These are phyloP conservation scores for Maudiozyma saulgeensis DNA, from an alignment of 805 yeast species.

Conservation along the genomic window DNA sequence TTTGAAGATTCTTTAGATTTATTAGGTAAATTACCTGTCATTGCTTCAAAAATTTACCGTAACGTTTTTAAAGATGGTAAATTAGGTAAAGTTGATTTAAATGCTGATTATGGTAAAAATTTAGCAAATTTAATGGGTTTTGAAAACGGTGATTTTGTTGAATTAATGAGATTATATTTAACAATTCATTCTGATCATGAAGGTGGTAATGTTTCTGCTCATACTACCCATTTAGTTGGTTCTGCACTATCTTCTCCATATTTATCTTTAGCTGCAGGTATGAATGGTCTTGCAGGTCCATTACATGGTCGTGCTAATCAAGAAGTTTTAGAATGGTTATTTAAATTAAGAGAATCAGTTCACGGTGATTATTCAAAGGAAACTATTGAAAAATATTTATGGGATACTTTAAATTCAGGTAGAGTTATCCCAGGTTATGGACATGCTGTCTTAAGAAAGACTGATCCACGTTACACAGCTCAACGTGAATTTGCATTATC, in stretches of 20 bases:
- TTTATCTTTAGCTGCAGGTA: conserved; percentile 71
- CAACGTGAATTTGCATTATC: conserved; percentile 72
- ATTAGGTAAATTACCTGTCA: conserved; percentile 71
- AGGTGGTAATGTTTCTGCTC: conserved; percentile 86
- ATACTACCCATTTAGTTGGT: conserved; percentile 78
- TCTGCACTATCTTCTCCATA: conserved; percentile 74
- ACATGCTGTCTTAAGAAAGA: conserved; percentile 79
- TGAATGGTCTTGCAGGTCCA: conserved; percentile 82
- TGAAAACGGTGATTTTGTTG: conserved; percentile 60
- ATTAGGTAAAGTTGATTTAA: conserved; percentile 39
- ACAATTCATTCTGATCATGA: conserved; percentile 83
- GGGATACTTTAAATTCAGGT: conserved; percentile 73
- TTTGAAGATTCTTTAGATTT: conserved; percentile 74
- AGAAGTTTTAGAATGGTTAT: conserved; percentile 76
- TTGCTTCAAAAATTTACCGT: conserved; percentile 77
- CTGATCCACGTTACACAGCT: conserved; percentile 82
- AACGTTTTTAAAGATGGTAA: conserved; percentile 79
- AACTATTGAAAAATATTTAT: conserved; percentile 63
- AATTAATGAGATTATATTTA: conserved; percentile 70
- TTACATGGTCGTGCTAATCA: conserved; percentile 83
- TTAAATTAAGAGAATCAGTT: conserved; percentile 48
- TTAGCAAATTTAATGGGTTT: conserved; percentile 49
- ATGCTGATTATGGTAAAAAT: conserved; percentile 59
- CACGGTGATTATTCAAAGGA: conserved; percentile 59
- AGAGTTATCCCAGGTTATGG: conserved; percentile 87